Base-by-base conservation (phyloP, 257 asterid species). In the Nicotiana tabacum region DNA sequence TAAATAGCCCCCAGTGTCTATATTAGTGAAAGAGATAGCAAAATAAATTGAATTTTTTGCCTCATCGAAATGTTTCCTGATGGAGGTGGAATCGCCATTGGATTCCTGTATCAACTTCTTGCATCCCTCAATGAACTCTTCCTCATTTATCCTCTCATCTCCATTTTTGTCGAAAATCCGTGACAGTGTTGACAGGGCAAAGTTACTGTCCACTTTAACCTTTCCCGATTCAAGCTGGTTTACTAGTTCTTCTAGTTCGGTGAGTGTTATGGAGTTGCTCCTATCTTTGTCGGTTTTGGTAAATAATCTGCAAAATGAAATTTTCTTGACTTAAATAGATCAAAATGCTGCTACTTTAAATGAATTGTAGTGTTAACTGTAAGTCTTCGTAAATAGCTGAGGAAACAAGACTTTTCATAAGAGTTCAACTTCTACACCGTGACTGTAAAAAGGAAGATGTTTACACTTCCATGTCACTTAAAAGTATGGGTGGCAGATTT, bases 71-170 rank as follows among this genome's bases (percentile, higher is more conserved):
- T 87, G 60, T 27, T 87, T 32, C 37, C 1, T 6, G 84, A 24
- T 65, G 6, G 85, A 76, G 66, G 64, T 48, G 66, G 61, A 72
- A 61, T 84, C 87, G 27, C 67, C 83, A 1, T 76, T 82, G 48
- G 82, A 81, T 85, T 91, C 95, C 10, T 55, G 81, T 53, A 91
- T 85, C 89, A 90, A 90, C 83, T 85, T 77, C 21, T 84, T 80
- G 85, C 87, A 88, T 66, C 95, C 95, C 7, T 69, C 3, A 11
- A 86, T 64, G 81, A 91, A 87, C 81, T 91, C 95, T 2, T 81
- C 56, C 84, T 86, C 88, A 0, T 68, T 80, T 76, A 90, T 90
- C 6, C 6, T 77, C 65, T 18, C 66, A 82, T 77, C 85, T 12
- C 57, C 27, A 78, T 89, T 56, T 46, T 77, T 48, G 60, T 91